Evolutionary conservation across 768 basidiomycete species (phyloP).

Genomic region (Erythrobasidium yunnanense): DNA sequence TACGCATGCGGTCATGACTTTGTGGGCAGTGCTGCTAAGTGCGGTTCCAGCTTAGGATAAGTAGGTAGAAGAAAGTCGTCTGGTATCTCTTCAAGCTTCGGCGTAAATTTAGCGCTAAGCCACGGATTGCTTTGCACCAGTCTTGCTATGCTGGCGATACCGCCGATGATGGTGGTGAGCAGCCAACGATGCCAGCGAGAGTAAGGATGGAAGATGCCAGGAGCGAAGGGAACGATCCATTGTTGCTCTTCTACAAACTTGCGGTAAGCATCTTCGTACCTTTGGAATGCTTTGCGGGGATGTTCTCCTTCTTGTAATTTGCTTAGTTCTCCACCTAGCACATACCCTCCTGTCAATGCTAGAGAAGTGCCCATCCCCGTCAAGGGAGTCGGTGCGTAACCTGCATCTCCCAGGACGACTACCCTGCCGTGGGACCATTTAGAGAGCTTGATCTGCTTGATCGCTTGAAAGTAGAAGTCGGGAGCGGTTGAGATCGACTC

Average conservation of each 20-base stretch:
- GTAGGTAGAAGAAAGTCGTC: not conserved
- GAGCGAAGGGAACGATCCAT: conserved; percentile 7
- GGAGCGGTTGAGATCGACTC: conserved; percentile 28
- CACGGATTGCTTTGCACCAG: not conserved
- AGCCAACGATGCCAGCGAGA: not conserved
- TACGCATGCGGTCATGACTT: no score
- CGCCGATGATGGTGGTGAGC: not conserved
- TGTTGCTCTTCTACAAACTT: conserved; percentile 26
- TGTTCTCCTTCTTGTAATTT: conserved; percentile 19
- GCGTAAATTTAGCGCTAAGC: not conserved
- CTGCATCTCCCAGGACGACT: conserved; percentile 37
- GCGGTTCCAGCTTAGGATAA: not conserved
- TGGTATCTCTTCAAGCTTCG: not conserved
- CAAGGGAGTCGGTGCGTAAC: conserved; percentile 33
- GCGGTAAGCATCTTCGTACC: conserved; percentile 27
- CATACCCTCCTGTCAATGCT: conserved; percentile 35
- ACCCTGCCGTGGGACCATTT: conserved; percentile 29
- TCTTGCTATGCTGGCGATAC: not conserved
- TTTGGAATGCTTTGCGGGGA: conserved; percentile 26
- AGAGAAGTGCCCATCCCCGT: conserved; percentile 38
- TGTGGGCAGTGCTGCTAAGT: no score
- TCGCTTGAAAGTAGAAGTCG: conserved; percentile 35
- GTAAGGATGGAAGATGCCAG: conserved; percentile 11
- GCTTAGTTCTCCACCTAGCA: conserved; percentile 36
- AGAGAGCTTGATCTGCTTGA: conserved; percentile 29